Conservation (phyloP, 306 rosid genomes). For the Corylus americana region DNA sequence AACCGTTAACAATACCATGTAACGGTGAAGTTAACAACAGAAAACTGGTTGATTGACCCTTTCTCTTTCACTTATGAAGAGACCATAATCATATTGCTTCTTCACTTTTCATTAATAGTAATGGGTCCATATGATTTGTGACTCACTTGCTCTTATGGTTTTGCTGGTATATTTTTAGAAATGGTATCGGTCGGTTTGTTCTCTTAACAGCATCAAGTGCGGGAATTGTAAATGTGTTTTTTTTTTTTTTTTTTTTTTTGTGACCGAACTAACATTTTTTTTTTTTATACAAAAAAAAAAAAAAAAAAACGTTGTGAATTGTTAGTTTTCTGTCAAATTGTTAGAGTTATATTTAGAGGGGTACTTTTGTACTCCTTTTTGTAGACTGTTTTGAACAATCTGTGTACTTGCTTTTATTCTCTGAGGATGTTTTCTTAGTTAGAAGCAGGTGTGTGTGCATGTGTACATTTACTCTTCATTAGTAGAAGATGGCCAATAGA, state of each 20-base stretch:
- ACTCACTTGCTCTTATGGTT: background rate
- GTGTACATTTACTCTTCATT: background rate
- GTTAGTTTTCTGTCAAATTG: background rate
- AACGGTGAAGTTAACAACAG: background rate
- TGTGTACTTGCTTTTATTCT: too few species aligned
- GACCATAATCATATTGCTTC: background rate
- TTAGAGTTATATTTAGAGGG: background rate
- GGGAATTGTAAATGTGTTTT: background rate
- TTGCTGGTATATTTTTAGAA: background rate
- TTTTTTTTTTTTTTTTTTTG: too few species aligned
- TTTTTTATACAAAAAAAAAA: too few species aligned
- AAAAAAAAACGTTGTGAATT: background rate
- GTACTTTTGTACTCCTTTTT: too few species aligned
- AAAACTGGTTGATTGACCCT: background rate
- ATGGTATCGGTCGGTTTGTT: background rate
- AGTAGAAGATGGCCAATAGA: background rate
- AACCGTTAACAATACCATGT: background rate
- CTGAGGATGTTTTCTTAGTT: background rate
- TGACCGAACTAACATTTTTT: too few species aligned
- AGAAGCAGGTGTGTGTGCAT: background rate
- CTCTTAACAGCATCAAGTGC: background rate
- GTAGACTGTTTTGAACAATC: too few species aligned
- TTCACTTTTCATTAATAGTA: background rate
- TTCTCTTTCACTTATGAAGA: background rate
- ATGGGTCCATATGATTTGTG: background rate